Conservation (phyloP, 1,284 basidiomycete species). For the Ustilago loliicola region DNA sequence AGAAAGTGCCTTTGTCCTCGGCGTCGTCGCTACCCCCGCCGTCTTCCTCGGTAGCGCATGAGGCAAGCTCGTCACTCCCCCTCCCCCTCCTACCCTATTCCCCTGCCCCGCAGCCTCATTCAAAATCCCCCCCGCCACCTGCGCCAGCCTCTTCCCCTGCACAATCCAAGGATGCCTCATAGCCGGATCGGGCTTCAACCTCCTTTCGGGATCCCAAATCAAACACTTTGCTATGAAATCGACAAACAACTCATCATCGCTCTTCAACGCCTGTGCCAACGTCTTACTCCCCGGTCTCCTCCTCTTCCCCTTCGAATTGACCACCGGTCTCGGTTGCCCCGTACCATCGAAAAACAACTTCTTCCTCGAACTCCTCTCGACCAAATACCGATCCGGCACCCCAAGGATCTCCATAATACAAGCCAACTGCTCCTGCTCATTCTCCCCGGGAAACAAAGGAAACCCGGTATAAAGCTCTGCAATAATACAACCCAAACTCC, state of each 20-base stretch:
- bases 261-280: slow-evolving; percentile 86
- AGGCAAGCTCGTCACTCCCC: neutral
- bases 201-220: slow-evolving; percentile 95
- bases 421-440: slow-evolving; percentile 94
- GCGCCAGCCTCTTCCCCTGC: slow-evolving; percentile 30
- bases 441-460: slow-evolving; percentile 98
- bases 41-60: neutral
- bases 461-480: slow-evolving; percentile 99
- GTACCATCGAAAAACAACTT: slow-evolving; percentile 97
- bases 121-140: slow-evolving; percentile 14
- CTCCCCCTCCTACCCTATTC: neutral
- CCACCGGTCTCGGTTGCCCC: slow-evolving; percentile 89
- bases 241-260: slow-evolving; percentile 80
- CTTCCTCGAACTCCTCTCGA: slow-evolving; percentile 92
- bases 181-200: slow-evolving; percentile 93
- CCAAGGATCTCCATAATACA: slow-evolving; percentile 99
- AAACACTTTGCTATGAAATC: slow-evolving; percentile 92
- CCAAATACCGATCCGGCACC: slow-evolving; percentile 90
- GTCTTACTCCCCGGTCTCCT: slow-evolving; percentile 91
- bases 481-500: slow-evolving; percentile 97
- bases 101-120: neutral
- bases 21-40: slow-evolving; percentile 1
- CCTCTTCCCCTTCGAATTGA: slow-evolving; percentile 95
- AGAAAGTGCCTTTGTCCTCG: slow-evolving; percentile 16
- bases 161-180: slow-evolving; percentile 70